Percentiles rank a stretch among this genome's conserved stretches.
These are phyloP conservation scores for Neurospora tetrasperma DNA, from an alignment of 495 filamentous ascomycete genomes.

Conservation along the genomic window DNA sequence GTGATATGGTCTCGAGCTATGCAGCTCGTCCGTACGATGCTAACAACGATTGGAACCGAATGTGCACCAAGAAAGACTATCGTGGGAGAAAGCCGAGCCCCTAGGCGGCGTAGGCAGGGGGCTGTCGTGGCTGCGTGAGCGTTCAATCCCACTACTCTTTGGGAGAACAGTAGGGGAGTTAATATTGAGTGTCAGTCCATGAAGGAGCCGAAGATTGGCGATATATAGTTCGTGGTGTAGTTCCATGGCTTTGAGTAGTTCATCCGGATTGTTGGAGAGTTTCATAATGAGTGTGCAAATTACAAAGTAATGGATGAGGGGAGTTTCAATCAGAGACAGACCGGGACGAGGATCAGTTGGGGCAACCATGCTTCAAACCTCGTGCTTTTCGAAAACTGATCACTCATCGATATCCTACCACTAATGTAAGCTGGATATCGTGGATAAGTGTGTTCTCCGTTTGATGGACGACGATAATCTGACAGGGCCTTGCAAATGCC, in stretches of 20 bases:
- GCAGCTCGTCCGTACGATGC: conserved; percentile 21
- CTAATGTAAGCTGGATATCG: neutral
- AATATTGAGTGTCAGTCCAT: conserved; percentile 18
- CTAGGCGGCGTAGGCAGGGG: conserved; percentile 6
- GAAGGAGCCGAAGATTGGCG: conserved; percentile 21
- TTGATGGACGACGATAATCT: neutral
- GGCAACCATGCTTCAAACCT: neutral
- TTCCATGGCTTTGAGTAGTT: conserved; percentile 26
- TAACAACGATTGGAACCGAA: neutral
- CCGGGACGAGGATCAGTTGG: neutral
- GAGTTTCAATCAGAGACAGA: neutral
- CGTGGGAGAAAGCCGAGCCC: conserved; percentile 10
- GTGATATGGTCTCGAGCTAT: conserved; percentile 5
- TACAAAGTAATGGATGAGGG: neutral
- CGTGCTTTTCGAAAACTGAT: neutral
- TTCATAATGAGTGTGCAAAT: neutral
- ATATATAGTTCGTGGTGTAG: conserved; percentile 27
- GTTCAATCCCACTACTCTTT: conserved; percentile 2
- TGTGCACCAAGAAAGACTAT: neutral
- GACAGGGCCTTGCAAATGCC: neutral
- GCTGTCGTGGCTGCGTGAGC: conserved; percentile 2
- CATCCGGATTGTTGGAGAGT: conserved; percentile 12
- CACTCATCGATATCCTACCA: neutral
- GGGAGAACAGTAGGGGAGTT: neutral
- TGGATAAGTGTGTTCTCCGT: neutral